Evolutionary conservation across 1,284 basidiomycete species (phyloP).

Genomic region (Sporisorium scitamineum): DNA sequence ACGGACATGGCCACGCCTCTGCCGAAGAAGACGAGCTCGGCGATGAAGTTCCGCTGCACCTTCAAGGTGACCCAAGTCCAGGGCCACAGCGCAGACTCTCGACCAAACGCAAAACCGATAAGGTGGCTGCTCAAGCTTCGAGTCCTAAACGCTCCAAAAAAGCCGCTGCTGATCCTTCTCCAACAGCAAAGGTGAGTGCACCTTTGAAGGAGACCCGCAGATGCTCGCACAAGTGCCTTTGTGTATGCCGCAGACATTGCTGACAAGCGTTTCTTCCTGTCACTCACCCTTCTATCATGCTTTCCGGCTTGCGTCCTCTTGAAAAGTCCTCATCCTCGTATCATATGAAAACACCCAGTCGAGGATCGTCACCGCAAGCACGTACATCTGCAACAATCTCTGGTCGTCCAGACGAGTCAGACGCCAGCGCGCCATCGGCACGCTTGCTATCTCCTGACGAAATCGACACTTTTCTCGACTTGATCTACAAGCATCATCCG

Average conservation of each 20-base stretch:
- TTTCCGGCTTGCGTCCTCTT: neutral
- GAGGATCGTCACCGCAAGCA: slow-evolving; percentile 19
- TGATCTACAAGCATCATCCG: slow-evolving; percentile 50
- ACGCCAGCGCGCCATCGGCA: slow-evolving; percentile 2
- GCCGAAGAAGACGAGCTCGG: slow-evolving; percentile 42
- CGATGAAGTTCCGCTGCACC: slow-evolving; percentile 15
- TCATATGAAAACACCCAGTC: neutral
- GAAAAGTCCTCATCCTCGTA: neutral
- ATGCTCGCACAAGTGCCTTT: neutral
- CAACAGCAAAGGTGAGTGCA: slow-evolving; percentile 12
- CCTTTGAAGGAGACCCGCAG: neutral
- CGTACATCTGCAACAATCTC: neutral
- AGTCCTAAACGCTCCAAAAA: slow-evolving; percentile 23
- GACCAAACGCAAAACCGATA: slow-evolving; percentile 21
- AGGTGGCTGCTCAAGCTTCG: neutral
- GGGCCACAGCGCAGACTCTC: neutral
- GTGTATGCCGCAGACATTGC: neutral
- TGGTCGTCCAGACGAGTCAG: neutral
- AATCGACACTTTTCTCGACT: slow-evolving; percentile 38
- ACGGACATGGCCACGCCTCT: slow-evolving; percentile 3
- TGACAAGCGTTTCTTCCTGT: neutral
- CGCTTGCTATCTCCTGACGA: slow-evolving; percentile 27
- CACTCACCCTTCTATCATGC: too few relatives aligned
- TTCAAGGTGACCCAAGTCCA: neutral
- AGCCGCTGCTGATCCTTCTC: slow-evolving; percentile 5